These are phyloP conservation scores for Gentiana dahurica DNA, from an alignment of 257 asterid species.

Conservation along the genomic window DNA sequence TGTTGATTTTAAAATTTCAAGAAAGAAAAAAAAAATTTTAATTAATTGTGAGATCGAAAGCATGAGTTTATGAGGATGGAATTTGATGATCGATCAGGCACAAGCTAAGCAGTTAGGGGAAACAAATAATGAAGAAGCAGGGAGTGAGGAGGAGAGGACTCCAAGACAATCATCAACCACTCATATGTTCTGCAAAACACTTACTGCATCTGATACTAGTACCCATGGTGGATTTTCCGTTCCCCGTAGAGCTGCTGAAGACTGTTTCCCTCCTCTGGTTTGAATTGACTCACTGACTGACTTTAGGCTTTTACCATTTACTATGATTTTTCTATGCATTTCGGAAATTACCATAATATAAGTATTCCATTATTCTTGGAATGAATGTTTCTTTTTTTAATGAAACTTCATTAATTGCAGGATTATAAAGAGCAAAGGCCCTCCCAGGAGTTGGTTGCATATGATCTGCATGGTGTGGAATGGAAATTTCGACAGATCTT, in stretches of 20 bases:
- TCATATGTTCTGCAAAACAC: slow-evolving; percentile 97
- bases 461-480: slow-evolving; percentile 88
- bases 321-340: no score
- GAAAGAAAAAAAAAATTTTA: no score
- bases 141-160: slow-evolving; percentile 45
- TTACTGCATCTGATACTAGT: slow-evolving; percentile 96
- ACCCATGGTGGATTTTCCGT: slow-evolving; percentile 99
- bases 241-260: slow-evolving; percentile 99
- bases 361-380: no score
- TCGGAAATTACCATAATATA: no score
- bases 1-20: no score
- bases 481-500: slow-evolving; percentile 98
- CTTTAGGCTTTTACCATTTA: neutral
- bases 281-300: slow-evolving; percentile 9
- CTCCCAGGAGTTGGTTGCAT: slow-evolving; percentile 85
- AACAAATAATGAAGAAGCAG: slow-evolving; percentile 42
- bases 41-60: no score
- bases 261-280: slow-evolving; percentile 98
- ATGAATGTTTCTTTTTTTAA: no score
- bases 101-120: slow-evolving; percentile 37
- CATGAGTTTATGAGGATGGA: neutral
- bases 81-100: slow-evolving; percentile 25
- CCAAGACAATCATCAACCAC: slow-evolving; percentile 50
- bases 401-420: slow-evolving; percentile 21
- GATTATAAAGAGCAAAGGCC: slow-evolving; percentile 95